Base-by-base conservation (phyloP, 1,139 yeast species). In the Yamadazyma membranifaciens region DNA sequence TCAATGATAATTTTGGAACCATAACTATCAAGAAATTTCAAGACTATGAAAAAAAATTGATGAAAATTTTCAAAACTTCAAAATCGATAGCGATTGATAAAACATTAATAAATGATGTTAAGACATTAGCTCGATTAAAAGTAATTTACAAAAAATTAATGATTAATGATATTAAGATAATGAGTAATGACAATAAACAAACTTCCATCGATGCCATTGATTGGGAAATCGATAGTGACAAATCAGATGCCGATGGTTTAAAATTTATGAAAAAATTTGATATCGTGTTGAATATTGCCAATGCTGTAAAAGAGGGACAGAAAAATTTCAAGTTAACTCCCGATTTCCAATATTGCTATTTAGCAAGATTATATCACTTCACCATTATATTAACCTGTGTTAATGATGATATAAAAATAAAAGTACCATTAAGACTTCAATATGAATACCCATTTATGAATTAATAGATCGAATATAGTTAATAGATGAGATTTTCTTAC, bases 331-430 rank as follows among this genome's bases (percentile, higher is more conserved):
- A 66, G 34, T 51, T 69, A 16, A 57, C 67, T 4, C 75, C 75
- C 0, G 70, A 64, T 36, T 69, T 69, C 48, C 75, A 69, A 49
- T 46, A 51, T 9, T 69, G 75, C 45, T 54, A 59, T 28, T 41
- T 66, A 45, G 59, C 71, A 2, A 49, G 75, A 34, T 34, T 67
- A 9, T 69, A 69, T 44, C 66, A 65, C 43, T 44, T 67, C 26
- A 59, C 61, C 27, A 48, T 69, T n/a, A 53, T 48, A 26, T 48
- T 69, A 40, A 62, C 59, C 45, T 56, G 60, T 36, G 56, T 60
- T 40, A 60, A 62, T 2, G 66, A 61, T 15, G 52, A 54, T 39
- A 49, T 62, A 7, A 45, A 59, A 4, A 41, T 67, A 20, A 62
- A 66, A 34, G 59, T 69, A 4, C 75, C 75, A 1, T 22, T 47